Evolutionary conservation across 257 asterid genomes (phyloP).

Genomic region (Ligustrum vulgare): DNA sequence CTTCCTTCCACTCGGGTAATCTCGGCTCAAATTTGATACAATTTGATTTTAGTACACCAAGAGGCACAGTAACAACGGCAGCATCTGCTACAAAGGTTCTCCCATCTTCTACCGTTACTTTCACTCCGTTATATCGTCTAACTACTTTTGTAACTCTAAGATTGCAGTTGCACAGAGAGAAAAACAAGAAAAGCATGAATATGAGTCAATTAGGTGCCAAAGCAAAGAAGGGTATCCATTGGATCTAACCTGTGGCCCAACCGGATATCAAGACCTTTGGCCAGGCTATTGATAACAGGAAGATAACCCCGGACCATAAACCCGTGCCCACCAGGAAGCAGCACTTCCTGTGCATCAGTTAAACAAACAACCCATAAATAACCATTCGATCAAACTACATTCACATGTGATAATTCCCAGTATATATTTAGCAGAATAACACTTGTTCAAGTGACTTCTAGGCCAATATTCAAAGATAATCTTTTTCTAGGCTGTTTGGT

Average conservation of each 20-base stretch:
- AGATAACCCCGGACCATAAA: conserved; percentile 96
- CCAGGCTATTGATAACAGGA: conserved; percentile 89
- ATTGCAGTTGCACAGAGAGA: conserved; percentile 1
- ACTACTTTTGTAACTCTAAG: conserved; percentile 72
- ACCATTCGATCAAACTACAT: neutral
- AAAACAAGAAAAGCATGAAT: conserved; percentile 10
- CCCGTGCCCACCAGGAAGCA: conserved; percentile 99
- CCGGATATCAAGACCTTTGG: conserved; percentile 90
- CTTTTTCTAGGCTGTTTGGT: neutral
- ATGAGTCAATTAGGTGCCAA: neutral
- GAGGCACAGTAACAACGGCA: conserved; percentile 81
- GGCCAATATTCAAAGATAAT: neutral
- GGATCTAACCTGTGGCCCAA: conserved; percentile 67
- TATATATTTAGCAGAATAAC: neutral
- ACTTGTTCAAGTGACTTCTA: neutral
- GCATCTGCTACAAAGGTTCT: conserved; percentile 87
- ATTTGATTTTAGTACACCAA: conserved; percentile 87
- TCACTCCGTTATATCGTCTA: conserved; percentile 79
- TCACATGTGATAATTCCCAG: neutral
- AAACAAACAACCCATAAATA: conserved; percentile 8
- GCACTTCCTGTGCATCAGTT: conserved; percentile 57
- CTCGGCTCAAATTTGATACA: conserved; percentile 75
- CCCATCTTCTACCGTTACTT: conserved; percentile 84
- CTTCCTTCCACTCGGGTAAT: conserved; percentile 94
- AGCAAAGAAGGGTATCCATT: neutral